Base-by-base conservation (phyloP, 805 yeast species). In the Wickerhamomyces chambardii region DNA sequence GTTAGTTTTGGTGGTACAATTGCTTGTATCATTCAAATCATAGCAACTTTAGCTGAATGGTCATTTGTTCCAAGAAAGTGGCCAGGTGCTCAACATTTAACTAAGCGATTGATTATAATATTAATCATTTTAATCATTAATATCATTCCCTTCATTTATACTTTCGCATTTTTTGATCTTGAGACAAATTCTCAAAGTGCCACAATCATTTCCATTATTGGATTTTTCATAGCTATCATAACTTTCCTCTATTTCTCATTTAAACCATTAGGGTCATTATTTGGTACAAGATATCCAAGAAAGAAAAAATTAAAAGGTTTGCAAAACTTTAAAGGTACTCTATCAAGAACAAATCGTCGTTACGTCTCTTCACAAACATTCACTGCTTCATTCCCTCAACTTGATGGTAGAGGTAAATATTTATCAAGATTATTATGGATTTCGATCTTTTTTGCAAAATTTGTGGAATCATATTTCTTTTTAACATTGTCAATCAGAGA, bases 391-490 rank as follows among this genome's bases (percentile, higher is more conserved):
- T 73, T 79, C 43, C 73, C 76, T 32, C 47, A 53, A 18, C 59
- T 83, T 6, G 55, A 53, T 14, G 80, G 80, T 0, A 61, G 75
- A 30, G 76, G 74, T 40, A 58, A 61, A 36, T 58, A 75, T 46
- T 72, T 84, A 9, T 84, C 94, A 0, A 65, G 70, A 45, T 73
- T 79, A 0, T 58, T 84, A 40, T 83, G 94, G 87, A 28, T 70
- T 10, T 66, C 73, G 1, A 78, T 84, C 0, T 82, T 83, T 44
- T 40, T 65, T 5, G 75, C 84, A 1, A 84, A 84, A 50, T 78
- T 77, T 44, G 48, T 74, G 24, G 95, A 84, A 51, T 84, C 94
- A 0, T 84, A 84, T 53, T 82, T 82, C 56, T 84, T 82, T 47
- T 61, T 84, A 43, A 79, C 90, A 0, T 60, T 82, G 33, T 80